Evolutionary conservation across 78 protist species (phyloP).

Genomic region (Polysphondylium violaceum): DNA sequence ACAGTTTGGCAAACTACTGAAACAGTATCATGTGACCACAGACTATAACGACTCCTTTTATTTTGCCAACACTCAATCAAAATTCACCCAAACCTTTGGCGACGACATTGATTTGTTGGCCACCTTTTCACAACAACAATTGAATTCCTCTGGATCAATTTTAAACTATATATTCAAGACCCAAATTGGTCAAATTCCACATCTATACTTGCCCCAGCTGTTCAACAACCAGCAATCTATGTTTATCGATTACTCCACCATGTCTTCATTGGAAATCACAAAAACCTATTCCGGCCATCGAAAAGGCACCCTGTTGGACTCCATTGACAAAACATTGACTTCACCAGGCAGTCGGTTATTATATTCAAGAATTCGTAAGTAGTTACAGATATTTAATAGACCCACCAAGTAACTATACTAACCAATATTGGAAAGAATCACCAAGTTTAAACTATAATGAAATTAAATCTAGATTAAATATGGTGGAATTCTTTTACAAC

Average conservation of each 20-base stretch:
- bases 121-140: constrained; percentile 1
- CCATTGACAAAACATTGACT: constrained; percentile 58
- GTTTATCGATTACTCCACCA: constrained; percentile 70
- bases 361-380: constrained; percentile 54
- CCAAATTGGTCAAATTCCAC: constrained; percentile 46
- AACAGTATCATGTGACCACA: constrained; percentile 12
- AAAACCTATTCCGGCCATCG: constrained; percentile 27
- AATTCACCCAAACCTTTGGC: constrained; percentile 10
- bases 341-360: constrained; percentile 54
- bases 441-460: constrained; percentile 31
- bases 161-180: constrained; percentile 22
- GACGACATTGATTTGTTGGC: neutral
- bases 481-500: constrained; percentile 19
- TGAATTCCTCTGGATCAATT: constrained; percentile 22
- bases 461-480: constrained; percentile 48
- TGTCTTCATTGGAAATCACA: constrained; percentile 61
- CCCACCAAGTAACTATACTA: neutral
- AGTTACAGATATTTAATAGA: neutral
- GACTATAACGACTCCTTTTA: neutral
- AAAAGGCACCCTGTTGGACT: constrained; percentile 46
- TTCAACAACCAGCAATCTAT: neutral
- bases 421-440: constrained; percentile 24
- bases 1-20: constrained; percentile 3
- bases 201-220: neutral
- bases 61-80: neutral